Evolutionary conservation across 345 rosid genomes (phyloP), one percentile per base, ranked within the genome.

Genomic region (Boechera stricta): DNA sequence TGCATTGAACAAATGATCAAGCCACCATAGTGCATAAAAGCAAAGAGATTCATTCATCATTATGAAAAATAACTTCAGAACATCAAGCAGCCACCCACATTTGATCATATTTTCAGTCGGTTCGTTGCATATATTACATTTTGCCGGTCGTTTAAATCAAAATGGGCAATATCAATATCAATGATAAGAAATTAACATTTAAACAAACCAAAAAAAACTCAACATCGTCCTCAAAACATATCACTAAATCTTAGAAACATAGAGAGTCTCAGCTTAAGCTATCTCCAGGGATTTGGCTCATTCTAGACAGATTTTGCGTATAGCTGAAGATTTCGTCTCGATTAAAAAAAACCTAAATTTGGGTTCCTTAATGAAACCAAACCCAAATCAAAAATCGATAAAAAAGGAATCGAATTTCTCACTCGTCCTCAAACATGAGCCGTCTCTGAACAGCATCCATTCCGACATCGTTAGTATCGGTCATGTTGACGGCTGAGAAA

Each of bases 371-470:
- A 39, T n/a, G 42, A 41, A 41, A 41, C 10, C 2, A 45, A 57
- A 57, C 28, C 36, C 49, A 67, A 45, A 32, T 57, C 5, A 44
- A 47, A 66, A 57, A 32, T 42, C 2, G 49, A 75, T 16, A 48
- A 28, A 65, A 65, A 64, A 70, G 39, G 58, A 62, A 66, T 33
- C 15, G 42, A 76, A 66, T 56, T 42, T 63, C 81, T 67, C 76
- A 82, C 98, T 94, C 95, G 82, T 94, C 98, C 29, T 90, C 97
- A 42, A 94, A 92, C 98, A 94, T 92, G 85, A 90, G 98, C 79
- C 98, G 97, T 42, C 97, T 80, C 86, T 94, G 97, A 73, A 94
- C 98, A 48, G 97, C 98, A 80, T 94, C 98, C 97, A 94, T 94
- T 81, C 87, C 91, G 26, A 88, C 85, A 64, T 89, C 93, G 33